These are phyloP conservation scores for Pseudogymnoascus sp. DNA, from an alignment of 2,329 filamentous ascomycete genomes.

Conservation along the genomic window DNA sequence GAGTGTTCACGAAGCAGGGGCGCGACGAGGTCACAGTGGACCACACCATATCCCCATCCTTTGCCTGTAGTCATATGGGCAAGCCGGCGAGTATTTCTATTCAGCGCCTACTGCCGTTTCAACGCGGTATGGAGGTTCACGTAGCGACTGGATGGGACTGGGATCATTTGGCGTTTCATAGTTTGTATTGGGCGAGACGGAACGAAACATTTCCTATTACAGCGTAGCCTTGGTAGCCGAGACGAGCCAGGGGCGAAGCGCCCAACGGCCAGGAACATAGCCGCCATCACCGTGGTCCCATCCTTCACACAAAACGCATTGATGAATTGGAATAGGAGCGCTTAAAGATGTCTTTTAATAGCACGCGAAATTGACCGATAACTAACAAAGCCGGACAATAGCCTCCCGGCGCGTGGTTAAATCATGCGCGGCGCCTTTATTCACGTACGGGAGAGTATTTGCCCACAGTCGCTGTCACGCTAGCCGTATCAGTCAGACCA, in stretches of 20 bases:
- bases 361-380: background rate
- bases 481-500: background rate
- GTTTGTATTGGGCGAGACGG: conserved; percentile 6
- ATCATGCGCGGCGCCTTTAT: background rate
- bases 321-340: background rate
- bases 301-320: background rate
- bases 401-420: background rate
- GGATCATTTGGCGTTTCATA: conserved; percentile 7
- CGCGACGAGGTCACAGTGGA: background rate
- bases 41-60: background rate
- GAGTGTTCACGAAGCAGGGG: background rate
- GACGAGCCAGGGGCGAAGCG: conserved; percentile 4
- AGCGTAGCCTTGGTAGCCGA: conserved; percentile 1
- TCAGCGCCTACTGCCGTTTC: background rate
- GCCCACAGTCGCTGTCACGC: background rate
- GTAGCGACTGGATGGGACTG: background rate
- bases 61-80: background rate
- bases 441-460: background rate
- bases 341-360: conserved; percentile 7
- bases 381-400: background rate
- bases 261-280: conserved; percentile 4
- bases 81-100: background rate
- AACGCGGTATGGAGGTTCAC: conserved; percentile 2
- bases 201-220: conserved; percentile 1
- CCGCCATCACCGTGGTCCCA: background rate